Conservation (phyloP, 2,329 filamentous ascomycete species). For the Sarocladium strictum region DNA sequence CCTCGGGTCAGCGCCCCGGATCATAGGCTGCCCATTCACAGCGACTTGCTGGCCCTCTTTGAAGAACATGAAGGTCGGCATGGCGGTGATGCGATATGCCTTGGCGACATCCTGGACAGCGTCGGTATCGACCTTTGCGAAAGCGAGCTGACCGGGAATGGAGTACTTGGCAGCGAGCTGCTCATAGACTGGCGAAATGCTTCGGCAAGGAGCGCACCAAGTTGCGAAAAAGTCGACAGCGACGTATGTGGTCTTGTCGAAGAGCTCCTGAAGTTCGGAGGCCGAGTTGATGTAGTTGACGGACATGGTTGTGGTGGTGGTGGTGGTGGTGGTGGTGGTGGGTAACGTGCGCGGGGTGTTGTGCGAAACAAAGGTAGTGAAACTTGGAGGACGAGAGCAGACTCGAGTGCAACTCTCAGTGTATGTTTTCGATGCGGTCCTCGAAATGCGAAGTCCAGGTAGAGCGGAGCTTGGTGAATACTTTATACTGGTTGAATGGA, state of each 20-base stretch:
- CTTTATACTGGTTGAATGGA: neutral
- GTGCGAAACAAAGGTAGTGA: slow-evolving; percentile 6
- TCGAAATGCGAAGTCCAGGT: neutral
- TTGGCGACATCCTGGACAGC: slow-evolving; percentile 67
- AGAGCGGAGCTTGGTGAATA: slow-evolving; percentile 6
- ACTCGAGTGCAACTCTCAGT: neutral
- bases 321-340: slow-evolving; percentile 14
- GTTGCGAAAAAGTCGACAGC: slow-evolving; percentile 44
- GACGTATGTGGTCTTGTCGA: slow-evolving; percentile 34
- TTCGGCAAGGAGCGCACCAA: slow-evolving; percentile 46
- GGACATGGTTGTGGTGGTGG: slow-evolving; percentile 15
- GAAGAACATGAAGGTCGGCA: slow-evolving; percentile 91
- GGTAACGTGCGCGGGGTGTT: slow-evolving; percentile 7
- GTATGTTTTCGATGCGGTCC: neutral
- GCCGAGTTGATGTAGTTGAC: slow-evolving; percentile 24
- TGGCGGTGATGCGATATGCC: slow-evolving; percentile 75
- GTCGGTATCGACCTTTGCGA: slow-evolving; percentile 91
- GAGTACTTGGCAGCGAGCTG: slow-evolving; percentile 21
- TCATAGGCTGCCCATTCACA: slow-evolving; percentile 24
- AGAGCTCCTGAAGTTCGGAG: slow-evolving; percentile 29
- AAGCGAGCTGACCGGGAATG: slow-evolving; percentile 52
- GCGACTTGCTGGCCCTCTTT: slow-evolving; percentile 54
- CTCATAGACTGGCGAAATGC: slow-evolving; percentile 39
- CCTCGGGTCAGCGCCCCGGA: slow-evolving; percentile 28
- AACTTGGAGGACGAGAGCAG: neutral